Base-by-base conservation (phyloP, 139 green algal genomes). In the Microglena sp. region DNA sequence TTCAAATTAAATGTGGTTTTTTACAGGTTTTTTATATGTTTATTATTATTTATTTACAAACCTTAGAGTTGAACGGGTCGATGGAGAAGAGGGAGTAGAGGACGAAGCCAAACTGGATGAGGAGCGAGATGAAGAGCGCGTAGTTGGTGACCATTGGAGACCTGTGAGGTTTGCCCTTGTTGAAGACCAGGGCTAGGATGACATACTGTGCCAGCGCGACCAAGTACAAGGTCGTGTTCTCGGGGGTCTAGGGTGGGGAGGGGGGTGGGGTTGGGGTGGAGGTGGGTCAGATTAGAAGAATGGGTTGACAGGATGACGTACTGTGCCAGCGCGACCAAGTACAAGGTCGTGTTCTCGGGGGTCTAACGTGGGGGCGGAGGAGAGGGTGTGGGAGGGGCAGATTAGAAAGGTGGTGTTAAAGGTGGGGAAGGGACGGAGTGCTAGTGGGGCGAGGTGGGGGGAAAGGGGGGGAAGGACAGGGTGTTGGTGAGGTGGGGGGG, bases 131-230 rank as follows among this genome's bases (percentile, higher is more conserved):
- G 33, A 76, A 11, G 24, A 83, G 55, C 35, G 55, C 61, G 5
- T 34, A 4, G 33, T 83, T 83, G 33, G 72, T 83, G 62, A 59
- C 79, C 21, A 83, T 27, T 1, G 77, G 66, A 4, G 31, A 56
- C 45, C 75, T 72, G 63, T 83, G 77, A 30, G 77, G 77, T 43
- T 67, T 64, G 40, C 77, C 77, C 63, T 77, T 79, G 56, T 83
- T 83, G 72, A 83, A 79, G 8, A 83, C 72, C 27, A 78, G 53
- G 32, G 66, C 77, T 36, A 83, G 62, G 7, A 79, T 72, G 11
- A 83, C 33, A 28, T 73, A 83, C 69, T 83, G 77, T 0, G 65
- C 56, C 36, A 83, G 60, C 11, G 62, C 67, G 45, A 73, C 33
- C 26, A 70, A 62, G 55, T 46, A 11, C 40, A 46, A 8, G 11